A percentile compares a stretch with the other conserved stretches of the same genome.
Conservation (phyloP, 1,284 basidiomycete genomes). For the Bondarzewia mesenterica region DNA sequence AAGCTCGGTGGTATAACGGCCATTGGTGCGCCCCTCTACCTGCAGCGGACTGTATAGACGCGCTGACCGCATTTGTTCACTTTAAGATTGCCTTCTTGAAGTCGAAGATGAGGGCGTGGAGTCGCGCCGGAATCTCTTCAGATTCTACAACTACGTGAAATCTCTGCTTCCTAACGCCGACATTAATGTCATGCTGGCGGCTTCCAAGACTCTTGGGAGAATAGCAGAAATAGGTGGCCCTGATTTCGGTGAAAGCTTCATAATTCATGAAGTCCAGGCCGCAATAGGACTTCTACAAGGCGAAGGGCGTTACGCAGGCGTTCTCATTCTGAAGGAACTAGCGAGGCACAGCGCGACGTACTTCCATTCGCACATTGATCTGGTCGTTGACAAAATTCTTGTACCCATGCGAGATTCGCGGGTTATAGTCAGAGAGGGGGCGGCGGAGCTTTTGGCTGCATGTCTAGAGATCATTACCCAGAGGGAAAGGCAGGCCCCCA, state of each 20-base stretch:
- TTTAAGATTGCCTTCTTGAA: conserved; percentile 60
- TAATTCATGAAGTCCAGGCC: conserved; percentile 78
- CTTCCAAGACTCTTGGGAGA: conserved; percentile 78
- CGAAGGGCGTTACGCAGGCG: conserved; percentile 76
- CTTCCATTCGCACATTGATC: conserved; percentile 80
- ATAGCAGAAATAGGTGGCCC: conserved; percentile 78
- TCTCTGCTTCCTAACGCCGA: conserved; percentile 78
- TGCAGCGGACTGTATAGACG: conserved; percentile 10
- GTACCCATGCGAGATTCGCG: conserved; percentile 80
- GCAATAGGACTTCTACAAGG: conserved; percentile 76
- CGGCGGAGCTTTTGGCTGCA: conserved; percentile 83
- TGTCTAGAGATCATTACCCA: conserved; percentile 81
- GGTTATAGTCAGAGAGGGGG: conserved; percentile 83
- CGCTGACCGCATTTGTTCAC: conserved; percentile 9
- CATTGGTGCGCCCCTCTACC: conserved; percentile 48
- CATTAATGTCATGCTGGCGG: conserved; percentile 82
- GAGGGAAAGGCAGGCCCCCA: conserved; percentile 61
- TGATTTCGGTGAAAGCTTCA: conserved; percentile 79
- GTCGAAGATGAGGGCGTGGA: conserved; percentile 70
- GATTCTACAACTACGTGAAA: conserved; percentile 90
- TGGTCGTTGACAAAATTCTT: conserved; percentile 88
- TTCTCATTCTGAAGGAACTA: conserved; percentile 86
- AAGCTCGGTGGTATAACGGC: conserved; percentile 79
- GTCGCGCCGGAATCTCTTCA: conserved; percentile 69
- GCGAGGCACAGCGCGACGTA: conserved; percentile 80